Conservation (phyloP, 2,329 filamentous ascomycete species). For the Aaosphaeria arxii region DNA sequence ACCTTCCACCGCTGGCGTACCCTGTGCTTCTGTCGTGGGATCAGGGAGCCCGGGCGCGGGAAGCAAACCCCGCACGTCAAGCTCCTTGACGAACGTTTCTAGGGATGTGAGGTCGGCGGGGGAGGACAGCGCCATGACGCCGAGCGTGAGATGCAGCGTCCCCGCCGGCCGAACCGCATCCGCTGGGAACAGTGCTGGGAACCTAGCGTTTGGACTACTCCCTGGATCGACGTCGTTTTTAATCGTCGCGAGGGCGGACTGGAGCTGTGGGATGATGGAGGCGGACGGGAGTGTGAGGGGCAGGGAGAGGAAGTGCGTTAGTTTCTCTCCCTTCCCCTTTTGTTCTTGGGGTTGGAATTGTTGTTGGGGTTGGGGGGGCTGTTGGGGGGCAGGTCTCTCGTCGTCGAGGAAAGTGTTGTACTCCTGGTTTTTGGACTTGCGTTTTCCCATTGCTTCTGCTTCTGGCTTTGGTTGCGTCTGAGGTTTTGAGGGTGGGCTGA, state of each 20-base stretch:
- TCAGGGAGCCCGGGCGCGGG: background rate
- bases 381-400: constrained; percentile 13
- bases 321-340: too few relatives aligned
- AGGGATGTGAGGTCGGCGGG: constrained; percentile 45
- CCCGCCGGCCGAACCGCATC: constrained; percentile 73
- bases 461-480: background rate
- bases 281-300: constrained; percentile 38
- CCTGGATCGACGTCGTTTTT: too few relatives aligned
- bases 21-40: constrained; percentile 15
- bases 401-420: constrained; percentile 37
- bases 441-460: constrained; percentile 36
- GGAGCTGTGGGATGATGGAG: background rate
- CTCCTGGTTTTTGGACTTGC: constrained; percentile 18
- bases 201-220: too few relatives aligned
- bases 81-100: constrained; percentile 19
- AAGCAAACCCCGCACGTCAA: constrained; percentile 9
- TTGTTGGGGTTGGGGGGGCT: background rate
- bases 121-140: constrained; percentile 71
- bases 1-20: constrained; percentile 26
- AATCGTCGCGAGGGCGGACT: too few relatives aligned
- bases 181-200: constrained; percentile 49
- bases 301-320: constrained; percentile 75
- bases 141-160: constrained; percentile 81
- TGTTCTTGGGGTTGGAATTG: constrained; percentile 29
- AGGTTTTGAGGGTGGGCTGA: background rate